Evolutionary conservation across 192 early-diverging fungal genomes (phyloP), one percentile per base, ranked within the genome.

Genomic region (Podila epigama): DNA sequence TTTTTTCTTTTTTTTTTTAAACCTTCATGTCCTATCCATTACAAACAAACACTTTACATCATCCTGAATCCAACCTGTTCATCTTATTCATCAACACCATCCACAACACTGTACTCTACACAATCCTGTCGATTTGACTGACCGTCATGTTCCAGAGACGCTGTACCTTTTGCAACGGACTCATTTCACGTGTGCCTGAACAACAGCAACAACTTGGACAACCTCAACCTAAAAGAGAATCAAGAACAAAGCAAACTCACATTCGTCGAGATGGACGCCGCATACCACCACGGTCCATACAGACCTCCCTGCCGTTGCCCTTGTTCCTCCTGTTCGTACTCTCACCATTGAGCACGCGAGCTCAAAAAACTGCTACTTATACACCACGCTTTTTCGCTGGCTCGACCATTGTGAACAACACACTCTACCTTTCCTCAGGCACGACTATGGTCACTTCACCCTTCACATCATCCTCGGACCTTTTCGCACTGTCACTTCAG

Each of bases 401-500:
- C n/a, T 67, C 72, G 1, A 62, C 37, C 36, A 42, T 67, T 31
- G 59, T 51, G 40, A 48, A 66, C 32, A 75, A 67, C 28, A 57
- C 35, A 5, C 72, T 75, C 20, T 75, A 60, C 13, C 48, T 75
- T 7, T 28, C 60, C 51, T 52, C 65, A 10, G 72, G 72, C 1
- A 58, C 65, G 1, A 41, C 28, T 18, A 50, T 63, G 5, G 31
- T 42, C 1, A 0, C 15, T 8, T 20, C 36, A 10, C 51, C 65
- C 7, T 41, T 27, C n/a, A 16, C 16, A 13, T 51, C 60, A 15
- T 56, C 54, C 3, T 40, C 59, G 16, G 72, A 75, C 22, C 57
- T 57, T 4, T 12, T 75, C 4, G 59, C 66, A 6, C 36, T 75
- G 35, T 32, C 65, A 15, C 55, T 70, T 11, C n/a, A 58, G 29